Conservation (phyloP, 2,329 filamentous ascomycete species). For the Botrytis deweyae region DNA sequence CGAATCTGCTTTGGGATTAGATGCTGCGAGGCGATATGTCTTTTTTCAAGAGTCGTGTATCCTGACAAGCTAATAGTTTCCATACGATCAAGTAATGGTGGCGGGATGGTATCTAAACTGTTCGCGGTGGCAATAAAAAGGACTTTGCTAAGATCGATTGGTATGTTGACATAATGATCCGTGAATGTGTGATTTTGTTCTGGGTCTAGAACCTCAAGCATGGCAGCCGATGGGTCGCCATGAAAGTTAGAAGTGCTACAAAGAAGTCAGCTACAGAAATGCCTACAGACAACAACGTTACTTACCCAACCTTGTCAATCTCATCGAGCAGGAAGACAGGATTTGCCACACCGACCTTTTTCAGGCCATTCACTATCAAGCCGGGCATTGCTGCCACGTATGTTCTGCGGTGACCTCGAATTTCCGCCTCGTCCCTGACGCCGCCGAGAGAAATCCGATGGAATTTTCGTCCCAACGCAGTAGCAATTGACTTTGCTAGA, state of each 20-base stretch:
- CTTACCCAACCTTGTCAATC: conserved; percentile 82
- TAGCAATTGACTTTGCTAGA: conserved; percentile 87
- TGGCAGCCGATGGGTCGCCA: conserved; percentile 92
- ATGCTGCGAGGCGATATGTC: conserved; percentile 88
- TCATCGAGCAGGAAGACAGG: conserved; percentile 95
- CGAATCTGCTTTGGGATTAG: conserved; percentile 95
- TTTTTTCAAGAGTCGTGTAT: conserved; percentile 96
- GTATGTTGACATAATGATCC: conserved; percentile 95
- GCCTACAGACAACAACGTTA: conserved; percentile 15
- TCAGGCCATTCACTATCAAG: conserved; percentile 85
- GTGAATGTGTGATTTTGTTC: conserved; percentile 95
- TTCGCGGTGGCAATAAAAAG: conserved; percentile 98
- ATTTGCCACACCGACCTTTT: conserved; percentile 94
- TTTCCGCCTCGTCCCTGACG: conserved; percentile 94
- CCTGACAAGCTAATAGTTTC: conserved; percentile 91
- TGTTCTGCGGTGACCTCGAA: conserved; percentile 88
- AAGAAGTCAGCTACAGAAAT: conserved; percentile 12
- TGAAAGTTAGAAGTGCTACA: conserved; percentile 77
- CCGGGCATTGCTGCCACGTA: conserved; percentile 99
- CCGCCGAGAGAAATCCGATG: conserved; percentile 95
- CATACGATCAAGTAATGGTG: conserved; percentile 94
- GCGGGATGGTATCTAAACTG: conserved; percentile 87
- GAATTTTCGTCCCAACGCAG: conserved; percentile 90
- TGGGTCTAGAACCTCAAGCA: conserved; percentile 96
- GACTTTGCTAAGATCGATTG: conserved; percentile 93